Evolutionary conservation across 148 eudicot genomes (phyloP), one percentile per base, ranked within the genome.

Genomic region (Polygonum maritimum): DNA sequence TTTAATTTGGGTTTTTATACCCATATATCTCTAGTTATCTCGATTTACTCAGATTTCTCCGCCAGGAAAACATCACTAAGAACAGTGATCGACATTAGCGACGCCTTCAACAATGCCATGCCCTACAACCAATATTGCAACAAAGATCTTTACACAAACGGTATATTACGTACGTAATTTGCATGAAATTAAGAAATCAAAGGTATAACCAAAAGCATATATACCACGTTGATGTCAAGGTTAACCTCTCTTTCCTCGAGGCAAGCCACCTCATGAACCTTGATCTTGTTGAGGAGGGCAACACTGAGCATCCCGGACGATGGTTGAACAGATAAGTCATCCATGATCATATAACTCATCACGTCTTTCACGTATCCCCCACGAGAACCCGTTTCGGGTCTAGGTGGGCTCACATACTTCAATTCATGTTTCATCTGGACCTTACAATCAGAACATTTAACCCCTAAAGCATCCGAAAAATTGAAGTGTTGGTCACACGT

Each of bases 271-370:
- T 74, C 60, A 7, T 74, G 13, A 5, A 74, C 76, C 21, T 74
- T 74, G 26, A 14, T 26, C 57, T 48, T 74, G 39, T 48, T 74
- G 19, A 48, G 76, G 4, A 74, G 38, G 3, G 35, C 16, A 48
- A 48, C 31, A 9, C 52, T 26, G 5, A 31, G 21, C 0, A 74
- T 31, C 15, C 11, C 15, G n/a, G 75, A 72, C 4, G 41, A 6
- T 15, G 76, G 75, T 36, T 73, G 13, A 10, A 73, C 75, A 45
- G 52, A 14, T 48, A 73, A 73, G 19, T 73, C 75, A 45, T 73
- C 75, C 48, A n/a, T 73, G 12, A 73, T 45, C 75, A 74, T 48
- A 14, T 48, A 74, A 22, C 8, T 62, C 69, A 33, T 39, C 18
- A 62, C 69, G 0, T 15, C 35, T 58, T 58, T 58, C 33, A 58